Conservation (phyloP, 2,329 filamentous ascomycete species). For the Fusarium caatingaense region DNA sequence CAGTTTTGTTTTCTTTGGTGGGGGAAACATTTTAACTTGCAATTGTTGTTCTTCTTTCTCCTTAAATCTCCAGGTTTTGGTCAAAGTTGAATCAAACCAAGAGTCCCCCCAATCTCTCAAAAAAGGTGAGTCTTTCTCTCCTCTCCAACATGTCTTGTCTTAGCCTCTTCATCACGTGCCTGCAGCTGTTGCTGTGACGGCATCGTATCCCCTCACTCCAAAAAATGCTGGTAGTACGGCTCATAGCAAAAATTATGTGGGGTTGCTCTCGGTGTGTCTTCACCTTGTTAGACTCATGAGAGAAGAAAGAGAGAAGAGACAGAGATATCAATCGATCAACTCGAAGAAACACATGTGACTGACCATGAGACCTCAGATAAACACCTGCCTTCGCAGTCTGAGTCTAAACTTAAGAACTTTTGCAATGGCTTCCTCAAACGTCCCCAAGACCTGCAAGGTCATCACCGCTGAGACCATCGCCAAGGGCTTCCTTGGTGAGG, state of each 20-base stretch:
- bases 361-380: slow-evolving; percentile 25
- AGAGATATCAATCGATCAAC: background rate
- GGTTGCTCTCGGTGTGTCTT: slow-evolving; percentile 32
- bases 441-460: slow-evolving; percentile 86
- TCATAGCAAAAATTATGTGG: slow-evolving; percentile 39
- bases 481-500: slow-evolving; percentile 81
- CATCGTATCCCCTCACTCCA: slow-evolving; percentile 12
- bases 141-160: slow-evolving; percentile 1
- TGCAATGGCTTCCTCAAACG: slow-evolving; percentile 50
- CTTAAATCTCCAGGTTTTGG: slow-evolving; percentile 26
- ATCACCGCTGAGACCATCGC: slow-evolving; percentile 89
- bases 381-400: slow-evolving; percentile 14
- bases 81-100: slow-evolving; percentile 26
- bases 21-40: slow-evolving; percentile 21
- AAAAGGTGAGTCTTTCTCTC: slow-evolving; percentile 28
- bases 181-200: slow-evolving; percentile 14
- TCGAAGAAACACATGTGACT: slow-evolving; percentile 23
- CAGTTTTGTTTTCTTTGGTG: slow-evolving; percentile 38
- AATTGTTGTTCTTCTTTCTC: slow-evolving; percentile 28
- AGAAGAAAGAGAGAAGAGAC: background rate
- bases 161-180: slow-evolving; percentile 24
- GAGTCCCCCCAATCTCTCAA: background rate
- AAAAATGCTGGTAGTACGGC: slow-evolving; percentile 21
- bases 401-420: slow-evolving; percentile 10
- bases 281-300: slow-evolving; percentile 21